Evolutionary conservation across 2,329 filamentous ascomycete species (phyloP).

Genomic region (Alternaria sp.): DNA sequence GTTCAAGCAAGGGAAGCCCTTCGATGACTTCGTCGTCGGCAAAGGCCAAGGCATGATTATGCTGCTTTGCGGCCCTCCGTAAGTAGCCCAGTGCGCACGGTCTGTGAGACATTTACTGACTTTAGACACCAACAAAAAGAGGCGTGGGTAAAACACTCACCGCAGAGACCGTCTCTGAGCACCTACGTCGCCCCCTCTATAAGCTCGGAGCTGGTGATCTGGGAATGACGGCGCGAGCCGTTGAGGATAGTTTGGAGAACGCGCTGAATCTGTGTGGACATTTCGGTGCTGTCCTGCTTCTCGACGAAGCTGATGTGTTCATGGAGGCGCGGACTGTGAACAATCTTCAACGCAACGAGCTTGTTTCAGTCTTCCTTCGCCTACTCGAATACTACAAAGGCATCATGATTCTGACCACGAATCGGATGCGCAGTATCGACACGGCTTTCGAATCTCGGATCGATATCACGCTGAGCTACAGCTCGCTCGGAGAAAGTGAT

Average conservation of each 20-base stretch:
- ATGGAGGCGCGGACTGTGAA: constrained; percentile 54
- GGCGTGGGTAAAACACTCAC: constrained; percentile 1
- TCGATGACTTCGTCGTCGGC: constrained; percentile 51
- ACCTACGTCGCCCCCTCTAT: constrained; percentile 11
- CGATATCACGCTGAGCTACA: constrained; percentile 6
- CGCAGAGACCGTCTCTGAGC: constrained; percentile 3
- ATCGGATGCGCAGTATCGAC: constrained; percentile 49
- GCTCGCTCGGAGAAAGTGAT: constrained; percentile 48
- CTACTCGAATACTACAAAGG: constrained; percentile 53
- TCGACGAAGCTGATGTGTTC: constrained; percentile 56
- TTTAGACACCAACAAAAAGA: not conserved
- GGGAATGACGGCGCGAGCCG: constrained; percentile 14
- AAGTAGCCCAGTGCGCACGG: not conserved
- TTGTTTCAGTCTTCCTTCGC: constrained; percentile 40
- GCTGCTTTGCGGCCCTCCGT: not conserved
- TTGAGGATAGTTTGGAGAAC: constrained; percentile 17
- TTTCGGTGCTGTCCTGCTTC: constrained; percentile 1
- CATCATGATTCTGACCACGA: constrained; percentile 54
- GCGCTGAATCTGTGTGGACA: constrained; percentile 9
- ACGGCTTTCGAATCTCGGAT: constrained; percentile 46
- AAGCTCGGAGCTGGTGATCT: constrained; percentile 14
- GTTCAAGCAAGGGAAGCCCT: constrained; percentile 33
- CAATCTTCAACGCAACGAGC: constrained; percentile 27
- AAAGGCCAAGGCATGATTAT: constrained; percentile 1
- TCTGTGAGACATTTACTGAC: not conserved